Percentiles rank a stretch among this genome's conserved stretches.
Conservation (phyloP, 176 grass and related monocot genomes). For the Bromus sterilis region DNA sequence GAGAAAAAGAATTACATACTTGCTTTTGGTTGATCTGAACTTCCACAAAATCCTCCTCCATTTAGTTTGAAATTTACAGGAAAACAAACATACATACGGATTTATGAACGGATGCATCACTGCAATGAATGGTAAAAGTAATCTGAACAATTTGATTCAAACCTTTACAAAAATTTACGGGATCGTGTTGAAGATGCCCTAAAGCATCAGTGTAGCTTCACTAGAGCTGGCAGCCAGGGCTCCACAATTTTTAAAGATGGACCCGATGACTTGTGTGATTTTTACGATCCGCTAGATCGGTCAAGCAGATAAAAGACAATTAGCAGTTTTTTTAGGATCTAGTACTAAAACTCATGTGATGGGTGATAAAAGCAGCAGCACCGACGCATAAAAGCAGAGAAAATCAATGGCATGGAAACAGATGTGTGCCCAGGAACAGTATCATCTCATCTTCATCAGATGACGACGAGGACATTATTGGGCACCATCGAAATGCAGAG, state of each 20-base stretch:
- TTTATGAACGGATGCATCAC: no score
- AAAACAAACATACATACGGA: no score
- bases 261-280: not conserved
- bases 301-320: no score
- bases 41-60: no score
- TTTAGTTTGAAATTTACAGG: no score
- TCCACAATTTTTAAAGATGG: not conserved
- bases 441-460: not conserved
- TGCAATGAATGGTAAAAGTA: no score
- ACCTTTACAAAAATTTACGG: no score
- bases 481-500: not conserved
- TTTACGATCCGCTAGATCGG: not conserved
- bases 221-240: not conserved
- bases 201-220: not conserved
- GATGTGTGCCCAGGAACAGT: not conserved
- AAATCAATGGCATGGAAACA: not conserved
- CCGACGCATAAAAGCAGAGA: not conserved
- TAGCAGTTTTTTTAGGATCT: no score
- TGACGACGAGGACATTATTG: constrained; percentile 27
- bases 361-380: not conserved
- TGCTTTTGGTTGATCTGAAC: no score
- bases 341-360: not conserved
- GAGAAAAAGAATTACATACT: no score
- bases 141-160: no score
- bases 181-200: not conserved